Evolutionary conservation across 345 rosid species (phyloP), one percentile per base, ranked within the genome.

Genomic region (Citrus mangshanensis): DNA sequence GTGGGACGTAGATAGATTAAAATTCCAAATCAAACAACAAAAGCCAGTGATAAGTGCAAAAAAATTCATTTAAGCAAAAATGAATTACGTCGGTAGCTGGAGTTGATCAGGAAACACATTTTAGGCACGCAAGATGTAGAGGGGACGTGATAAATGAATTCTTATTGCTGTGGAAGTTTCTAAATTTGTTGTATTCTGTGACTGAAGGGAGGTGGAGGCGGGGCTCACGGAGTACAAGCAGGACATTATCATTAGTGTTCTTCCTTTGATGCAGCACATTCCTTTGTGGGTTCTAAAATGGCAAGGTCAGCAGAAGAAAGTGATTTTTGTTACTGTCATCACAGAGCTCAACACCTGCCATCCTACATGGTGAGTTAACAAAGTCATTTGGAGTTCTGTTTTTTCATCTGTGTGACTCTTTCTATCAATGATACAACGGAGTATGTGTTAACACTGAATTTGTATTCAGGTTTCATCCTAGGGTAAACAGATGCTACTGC

Each of bases 171-270:
- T 68, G 4, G 56, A 58, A 40, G 56, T 61, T 13, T 68, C 34
- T 68, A 34, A 62, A 65, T 35, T 19, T 7, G 18, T 75, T 82
- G 28, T 9, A 64, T 34, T 80, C 63, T 77, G 54, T 72, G 85
- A 75, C 77, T 81, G 81, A 72, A 93, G 98, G 87, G 97, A 95
- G 84, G 97, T 95, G 37, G 99, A 95, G 82, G 98, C 94, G 0
- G 99, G 99, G 56, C 78, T 94, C 59, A 95, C 92, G 98, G 91
- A 95, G 85, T 94, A 93, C 86, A 95, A 90, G 78, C 98, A 98
- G 0, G 97, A 93, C 77, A 92, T 95, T 28, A 95, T 95, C 81
- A 94, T 94, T 54, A 95, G 98, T 73, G 99, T 95, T 37, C 99
- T 94, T 82, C 99, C 99, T 27, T 37, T 95, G 83, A 95, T 95